These are phyloP conservation scores for Rhytidiadelphus loreus DNA, from an alignment of 225 moss, liverwort and hornwort genomes.

Conservation along the genomic window DNA sequence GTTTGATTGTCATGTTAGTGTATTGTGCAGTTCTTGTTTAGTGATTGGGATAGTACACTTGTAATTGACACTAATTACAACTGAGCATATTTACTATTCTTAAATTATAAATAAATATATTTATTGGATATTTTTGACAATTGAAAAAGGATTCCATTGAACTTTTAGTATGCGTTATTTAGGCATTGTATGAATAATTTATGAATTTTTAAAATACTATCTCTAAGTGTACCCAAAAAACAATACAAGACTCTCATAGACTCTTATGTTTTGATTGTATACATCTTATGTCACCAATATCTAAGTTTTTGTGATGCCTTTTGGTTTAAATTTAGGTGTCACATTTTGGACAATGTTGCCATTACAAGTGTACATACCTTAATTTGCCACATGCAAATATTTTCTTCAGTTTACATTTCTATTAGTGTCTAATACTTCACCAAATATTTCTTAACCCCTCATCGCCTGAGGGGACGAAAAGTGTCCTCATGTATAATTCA, in stretches of 20 bases:
- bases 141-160: not conserved
- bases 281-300: not conserved
- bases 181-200: not conserved
- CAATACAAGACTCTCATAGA: rapidly evolving
- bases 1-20: too few relatives aligned
- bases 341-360: not conserved
- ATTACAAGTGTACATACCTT: not conserved
- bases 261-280: not conserved
- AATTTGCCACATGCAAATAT: not conserved
- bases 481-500: too few relatives aligned
- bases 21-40: too few relatives aligned
- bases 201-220: not conserved
- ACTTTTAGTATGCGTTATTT: not conserved
- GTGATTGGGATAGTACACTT: not conserved
- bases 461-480: too few relatives aligned
- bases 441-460: not conserved
- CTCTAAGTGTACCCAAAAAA: rapidly evolving
- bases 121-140: not conserved
- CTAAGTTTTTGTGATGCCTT: not conserved
- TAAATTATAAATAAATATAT: too few relatives aligned
- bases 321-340: not conserved
- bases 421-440: too few relatives aligned
- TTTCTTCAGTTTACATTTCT: not conserved
- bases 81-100: rapidly evolving
- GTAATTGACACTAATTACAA: not conserved